A percentile compares a stretch with the other conserved stretches of the same genome.
These are phyloP conservation scores for Starmerella gropengiesseri DNA, from an alignment of 805 yeast genomes.

Conservation along the genomic window DNA sequence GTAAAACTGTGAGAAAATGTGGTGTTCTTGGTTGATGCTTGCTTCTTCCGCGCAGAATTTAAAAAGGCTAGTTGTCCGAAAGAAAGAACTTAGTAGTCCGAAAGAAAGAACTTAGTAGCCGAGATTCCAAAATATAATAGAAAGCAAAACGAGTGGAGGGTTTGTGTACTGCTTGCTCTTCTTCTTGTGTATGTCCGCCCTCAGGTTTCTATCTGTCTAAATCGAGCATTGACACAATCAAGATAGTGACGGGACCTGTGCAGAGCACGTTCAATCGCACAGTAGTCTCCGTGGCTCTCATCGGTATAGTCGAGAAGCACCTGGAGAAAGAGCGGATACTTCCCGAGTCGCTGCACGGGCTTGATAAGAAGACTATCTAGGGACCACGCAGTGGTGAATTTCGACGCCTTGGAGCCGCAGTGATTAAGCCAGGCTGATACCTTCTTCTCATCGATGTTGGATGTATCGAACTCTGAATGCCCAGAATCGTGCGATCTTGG, in stretches of 20 bases:
- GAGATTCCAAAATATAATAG: too few species aligned
- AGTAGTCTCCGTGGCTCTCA: slow-evolving; percentile 40
- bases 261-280: slow-evolving; percentile 20
- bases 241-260: slow-evolving; percentile 17
- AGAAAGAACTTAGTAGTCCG: too few species aligned
- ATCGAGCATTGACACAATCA: slow-evolving; percentile 20
- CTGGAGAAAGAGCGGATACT: slow-evolving; percentile 33
- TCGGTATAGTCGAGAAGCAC: slow-evolving; percentile 28
- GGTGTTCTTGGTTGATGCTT: too few species aligned
- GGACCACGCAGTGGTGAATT: slow-evolving; percentile 33
- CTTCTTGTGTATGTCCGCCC: too few species aligned
- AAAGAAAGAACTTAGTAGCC: too few species aligned
- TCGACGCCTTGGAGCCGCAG: slow-evolving; percentile 25
- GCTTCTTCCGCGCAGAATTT: too few species aligned
- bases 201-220: slow-evolving; percentile 1
- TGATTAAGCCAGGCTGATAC: slow-evolving; percentile 29
- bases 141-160: too few species aligned
- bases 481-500: slow-evolving; percentile 18
- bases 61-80: too few species aligned
- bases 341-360: slow-evolving; percentile 38
- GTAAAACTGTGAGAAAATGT: too few species aligned
- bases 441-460: not conserved
- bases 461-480: not conserved
- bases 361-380: slow-evolving; percentile 34
- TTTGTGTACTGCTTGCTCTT: too few species aligned